Conservation (phyloP, 2,329 filamentous ascomycete species). For the Ophiostoma perfectum region DNA sequence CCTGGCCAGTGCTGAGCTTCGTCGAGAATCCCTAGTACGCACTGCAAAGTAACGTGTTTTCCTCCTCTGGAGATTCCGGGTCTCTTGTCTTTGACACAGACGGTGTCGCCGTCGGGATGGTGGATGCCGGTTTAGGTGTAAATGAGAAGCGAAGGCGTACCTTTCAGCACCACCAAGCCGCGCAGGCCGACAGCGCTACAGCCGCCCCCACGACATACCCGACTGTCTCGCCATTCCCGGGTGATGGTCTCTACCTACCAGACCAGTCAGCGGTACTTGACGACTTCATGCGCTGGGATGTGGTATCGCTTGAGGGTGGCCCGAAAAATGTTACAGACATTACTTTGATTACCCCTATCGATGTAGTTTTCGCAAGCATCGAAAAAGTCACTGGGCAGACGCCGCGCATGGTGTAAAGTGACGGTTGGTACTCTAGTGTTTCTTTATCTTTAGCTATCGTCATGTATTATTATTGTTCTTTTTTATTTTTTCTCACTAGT, state of each 20-base stretch:
- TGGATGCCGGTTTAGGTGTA: neutral
- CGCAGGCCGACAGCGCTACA: no score
- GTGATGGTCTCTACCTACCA: no score
- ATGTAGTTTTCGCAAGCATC: neutral
- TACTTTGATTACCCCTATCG: neutral
- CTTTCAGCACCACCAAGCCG: no score
- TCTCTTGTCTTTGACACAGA: neutral
- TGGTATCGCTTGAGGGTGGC: no score
- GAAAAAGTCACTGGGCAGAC: neutral
- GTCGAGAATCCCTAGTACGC: neutral
- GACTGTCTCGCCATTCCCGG: no score
- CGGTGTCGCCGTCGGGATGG: neutral
- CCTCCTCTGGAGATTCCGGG: neutral
- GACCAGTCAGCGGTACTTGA: no score
- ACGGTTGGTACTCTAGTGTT: conserved; percentile 3
- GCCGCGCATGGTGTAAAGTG: neutral
- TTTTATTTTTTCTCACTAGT: no score
- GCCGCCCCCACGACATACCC: no score
- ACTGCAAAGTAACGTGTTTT: neutral
- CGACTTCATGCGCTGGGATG: no score
- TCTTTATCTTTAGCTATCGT: no score
- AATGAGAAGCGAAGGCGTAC: neutral
- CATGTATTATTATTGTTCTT: no score
- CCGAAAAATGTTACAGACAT: neutral
- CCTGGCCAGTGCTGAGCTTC: neutral